phyloP scores from a whole-genome alignment of 306 rosid species.

The Castanea mollissima region DNA sequence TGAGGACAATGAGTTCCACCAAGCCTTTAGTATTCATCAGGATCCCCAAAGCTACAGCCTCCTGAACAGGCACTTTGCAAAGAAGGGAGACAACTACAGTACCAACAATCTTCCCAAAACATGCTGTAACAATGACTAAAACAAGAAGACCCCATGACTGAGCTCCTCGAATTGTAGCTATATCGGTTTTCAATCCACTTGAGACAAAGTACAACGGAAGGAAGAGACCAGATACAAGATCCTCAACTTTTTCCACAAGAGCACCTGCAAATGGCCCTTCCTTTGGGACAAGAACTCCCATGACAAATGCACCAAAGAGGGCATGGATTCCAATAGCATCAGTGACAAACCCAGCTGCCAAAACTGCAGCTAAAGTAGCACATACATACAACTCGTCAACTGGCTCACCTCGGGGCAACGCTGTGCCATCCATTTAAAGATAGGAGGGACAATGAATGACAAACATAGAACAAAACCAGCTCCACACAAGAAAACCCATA shows the following conservation, averaged over 20 bases:
- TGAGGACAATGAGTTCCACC: constrained; percentile 91
- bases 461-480: constrained; percentile 47
- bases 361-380: constrained; percentile 56
- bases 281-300: constrained; percentile 74
- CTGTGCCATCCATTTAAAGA: constrained; percentile 60
- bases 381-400: constrained; percentile 71
- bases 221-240: constrained; percentile 80
- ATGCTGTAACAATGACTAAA: constrained; percentile 71
- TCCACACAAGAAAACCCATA: constrained; percentile 81
- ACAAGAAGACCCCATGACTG: constrained; percentile 84
- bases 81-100: constrained; percentile 52
- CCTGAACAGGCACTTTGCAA: constrained; percentile 58
- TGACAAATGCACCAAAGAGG: constrained; percentile 89
- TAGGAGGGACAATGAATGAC: constrained; percentile 43
- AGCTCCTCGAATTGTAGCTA: constrained; percentile 67
- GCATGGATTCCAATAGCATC: constrained; percentile 92
- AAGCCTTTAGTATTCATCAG: constrained; percentile 90
- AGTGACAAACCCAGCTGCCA: constrained; percentile 79
- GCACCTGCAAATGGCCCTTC: constrained; percentile 73
- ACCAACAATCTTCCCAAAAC: constrained; percentile 83
- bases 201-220: constrained; percentile 87
- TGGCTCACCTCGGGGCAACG: constrained; percentile 70
- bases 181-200: constrained; percentile 84
- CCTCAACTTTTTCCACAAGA: constrained; percentile 85
- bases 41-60: constrained; percentile 71